phyloP scores from a whole-genome alignment of 31 red algal species.

The Odonthalia washingtoniensis region DNA sequence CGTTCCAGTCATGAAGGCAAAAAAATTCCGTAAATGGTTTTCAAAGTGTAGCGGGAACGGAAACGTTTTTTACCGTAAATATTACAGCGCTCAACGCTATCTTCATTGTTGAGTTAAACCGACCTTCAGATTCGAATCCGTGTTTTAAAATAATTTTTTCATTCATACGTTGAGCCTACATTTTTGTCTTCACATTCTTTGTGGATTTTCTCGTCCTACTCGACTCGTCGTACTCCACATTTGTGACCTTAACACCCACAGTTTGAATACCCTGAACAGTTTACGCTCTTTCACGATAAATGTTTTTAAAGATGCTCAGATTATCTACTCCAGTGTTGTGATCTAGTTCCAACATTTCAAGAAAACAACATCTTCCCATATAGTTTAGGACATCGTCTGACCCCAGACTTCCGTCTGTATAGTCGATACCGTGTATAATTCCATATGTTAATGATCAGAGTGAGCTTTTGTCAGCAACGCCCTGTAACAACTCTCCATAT shows the following conservation, averaged over 20 bases:
- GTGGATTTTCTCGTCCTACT: slow-evolving; percentile 20
- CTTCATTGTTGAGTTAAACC: slow-evolving; percentile 85
- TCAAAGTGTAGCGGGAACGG: slow-evolving; percentile 69
- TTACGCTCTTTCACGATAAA: slow-evolving; percentile 59
- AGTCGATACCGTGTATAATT: slow-evolving; percentile 91
- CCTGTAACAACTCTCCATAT: slow-evolving; percentile 81
- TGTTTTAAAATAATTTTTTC: slow-evolving; percentile 64
- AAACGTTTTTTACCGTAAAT: slow-evolving; percentile 76
- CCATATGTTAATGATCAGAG: slow-evolving; percentile 88
- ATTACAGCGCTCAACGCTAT: slow-evolving; percentile 69
- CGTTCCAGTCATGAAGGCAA: slow-evolving; percentile 95
- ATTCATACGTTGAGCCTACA: slow-evolving; percentile 52
- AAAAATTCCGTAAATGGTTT: slow-evolving; percentile 84
- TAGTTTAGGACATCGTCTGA: slow-evolving; percentile 86
- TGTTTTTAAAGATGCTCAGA: slow-evolving; percentile 60
- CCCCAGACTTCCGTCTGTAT: slow-evolving; percentile 78
- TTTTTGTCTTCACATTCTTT: neutral
- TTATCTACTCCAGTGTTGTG: slow-evolving; percentile 96
- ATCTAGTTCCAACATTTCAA: slow-evolving; percentile 77
- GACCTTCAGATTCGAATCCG: too few species aligned
- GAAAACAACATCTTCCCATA: slow-evolving; percentile 85
- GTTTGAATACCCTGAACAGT: slow-evolving; percentile 25
- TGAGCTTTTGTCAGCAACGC: slow-evolving; percentile 92
- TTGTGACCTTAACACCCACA: slow-evolving; percentile 54
- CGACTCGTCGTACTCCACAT: slow-evolving; percentile 60